Conservation (phyloP, 176 grass and related monocot species). For the Typha latifolia region DNA sequence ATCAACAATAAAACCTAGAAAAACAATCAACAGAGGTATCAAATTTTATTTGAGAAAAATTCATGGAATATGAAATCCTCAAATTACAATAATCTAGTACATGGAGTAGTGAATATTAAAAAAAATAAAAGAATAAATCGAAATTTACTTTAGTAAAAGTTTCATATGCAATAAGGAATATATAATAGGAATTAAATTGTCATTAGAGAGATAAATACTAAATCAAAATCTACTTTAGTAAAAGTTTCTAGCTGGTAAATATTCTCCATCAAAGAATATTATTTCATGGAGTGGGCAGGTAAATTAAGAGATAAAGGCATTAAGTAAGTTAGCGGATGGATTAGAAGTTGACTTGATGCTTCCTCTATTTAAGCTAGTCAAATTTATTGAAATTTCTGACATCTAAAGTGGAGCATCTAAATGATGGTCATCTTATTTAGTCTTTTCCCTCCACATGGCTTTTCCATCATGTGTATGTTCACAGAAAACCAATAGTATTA, state of each 20-base stretch:
- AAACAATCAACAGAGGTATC: background rate
- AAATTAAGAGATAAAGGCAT: background rate
- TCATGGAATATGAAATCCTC: constrained; percentile 2
- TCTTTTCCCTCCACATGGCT: too few relatives aligned
- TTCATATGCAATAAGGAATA: background rate
- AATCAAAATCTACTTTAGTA: too few relatives aligned
- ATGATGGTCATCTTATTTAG: too few relatives aligned
- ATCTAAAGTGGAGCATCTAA: too few relatives aligned
- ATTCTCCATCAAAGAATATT: background rate
- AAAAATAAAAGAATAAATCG: background rate
- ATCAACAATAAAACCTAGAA: constrained; percentile 84
- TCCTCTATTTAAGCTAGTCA: too few relatives aligned
- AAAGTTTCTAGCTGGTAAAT: background rate
- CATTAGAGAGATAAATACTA: too few relatives aligned
- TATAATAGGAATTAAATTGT: background rate
- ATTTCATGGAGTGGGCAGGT: background rate
- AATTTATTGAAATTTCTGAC: too few relatives aligned
- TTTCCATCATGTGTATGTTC: too few relatives aligned
- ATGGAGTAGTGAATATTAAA: background rate
- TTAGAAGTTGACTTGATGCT: too few relatives aligned
- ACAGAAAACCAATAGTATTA: too few relatives aligned
- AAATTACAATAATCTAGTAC: background rate
- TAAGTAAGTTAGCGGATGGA: too few relatives aligned
- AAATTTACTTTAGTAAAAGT: background rate
- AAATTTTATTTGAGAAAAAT: constrained; percentile 3